These are phyloP conservation scores for Eucalyptus cloeziana DNA, from an alignment of 345 rosid genomes.

Conservation along the genomic window DNA sequence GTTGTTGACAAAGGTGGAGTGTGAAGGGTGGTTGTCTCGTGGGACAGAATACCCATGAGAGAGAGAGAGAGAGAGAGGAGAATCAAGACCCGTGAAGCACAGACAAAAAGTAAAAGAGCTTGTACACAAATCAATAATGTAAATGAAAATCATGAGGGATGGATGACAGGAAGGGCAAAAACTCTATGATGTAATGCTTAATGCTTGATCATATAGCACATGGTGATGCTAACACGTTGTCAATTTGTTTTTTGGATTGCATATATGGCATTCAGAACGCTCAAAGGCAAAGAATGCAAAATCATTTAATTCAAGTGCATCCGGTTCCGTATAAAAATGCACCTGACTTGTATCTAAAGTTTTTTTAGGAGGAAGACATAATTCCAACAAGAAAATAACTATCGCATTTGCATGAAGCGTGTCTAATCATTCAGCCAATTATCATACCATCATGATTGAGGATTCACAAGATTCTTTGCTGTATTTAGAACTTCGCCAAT, in stretches of 20 bases:
- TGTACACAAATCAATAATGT: neutral
- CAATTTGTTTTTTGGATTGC: neutral
- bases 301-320: neutral
- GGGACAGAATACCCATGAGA: neutral
- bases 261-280: neutral
- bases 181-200: neutral
- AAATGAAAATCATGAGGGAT: neutral
- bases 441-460: neutral
- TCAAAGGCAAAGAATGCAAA: neutral
- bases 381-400: neutral
- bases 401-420: neutral
- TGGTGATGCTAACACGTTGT: neutral
- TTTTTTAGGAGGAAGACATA: neutral
- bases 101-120: neutral
- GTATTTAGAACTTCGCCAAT: neutral
- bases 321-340: neutral
- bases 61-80: neutral
- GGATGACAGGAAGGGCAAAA: neutral
- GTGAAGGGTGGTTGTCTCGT: neutral
- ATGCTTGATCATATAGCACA: neutral
- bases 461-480: neutral
- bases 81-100: constrained; percentile 35
- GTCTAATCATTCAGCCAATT: neutral
- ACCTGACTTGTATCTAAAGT: neutral
- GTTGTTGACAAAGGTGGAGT: neutral